A percentile compares a stretch with the other conserved stretches of the same genome.
These are phyloP conservation scores for Hymenoscyphus scutula DNA, from an alignment of 2,329 filamentous ascomycete species.

Conservation along the genomic window DNA sequence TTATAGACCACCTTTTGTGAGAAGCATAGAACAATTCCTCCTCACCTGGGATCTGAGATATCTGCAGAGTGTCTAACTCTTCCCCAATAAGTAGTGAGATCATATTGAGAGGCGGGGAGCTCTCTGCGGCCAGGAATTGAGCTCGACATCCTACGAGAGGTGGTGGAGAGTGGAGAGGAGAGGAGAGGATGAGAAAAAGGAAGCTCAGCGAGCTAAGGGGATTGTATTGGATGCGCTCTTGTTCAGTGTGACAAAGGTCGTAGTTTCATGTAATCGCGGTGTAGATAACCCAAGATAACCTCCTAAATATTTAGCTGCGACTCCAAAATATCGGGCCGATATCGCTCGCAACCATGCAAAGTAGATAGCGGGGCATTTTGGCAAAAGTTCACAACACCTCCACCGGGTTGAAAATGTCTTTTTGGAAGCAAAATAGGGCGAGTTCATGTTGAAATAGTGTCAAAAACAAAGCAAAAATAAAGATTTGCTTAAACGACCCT, in stretches of 20 bases:
- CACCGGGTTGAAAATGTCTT: too few relatives aligned
- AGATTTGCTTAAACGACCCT: conserved; percentile 1
- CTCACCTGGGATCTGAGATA: conserved; percentile 94
- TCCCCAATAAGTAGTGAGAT: conserved; percentile 91
- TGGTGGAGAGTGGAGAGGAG: neutral
- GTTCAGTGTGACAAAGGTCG: neutral
- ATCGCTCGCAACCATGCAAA: too few relatives aligned
- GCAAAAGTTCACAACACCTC: too few relatives aligned
- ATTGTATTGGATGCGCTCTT: neutral
- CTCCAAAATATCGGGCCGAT: neutral
- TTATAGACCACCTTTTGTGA: conserved; percentile 24
- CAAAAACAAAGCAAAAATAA: neutral
- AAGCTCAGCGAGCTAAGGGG: neutral
- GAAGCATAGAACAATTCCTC: conserved; percentile 27
- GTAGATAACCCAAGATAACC: neutral
- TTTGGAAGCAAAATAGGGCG: too few relatives aligned
- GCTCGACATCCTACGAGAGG: conserved; percentile 53
- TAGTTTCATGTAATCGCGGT: neutral
- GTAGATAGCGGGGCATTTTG: too few relatives aligned
- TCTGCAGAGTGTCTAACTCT: conserved; percentile 86
- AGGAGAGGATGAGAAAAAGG: neutral
- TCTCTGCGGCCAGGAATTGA: conserved; percentile 70
- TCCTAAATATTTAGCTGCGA: neutral
- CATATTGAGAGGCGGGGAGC: conserved; percentile 87
- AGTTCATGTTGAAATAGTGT: too few relatives aligned